Evolutionary conservation across 1,284 basidiomycete genomes (phyloP).

Genomic region (Cutaneotrichosporon cutaneum): DNA sequence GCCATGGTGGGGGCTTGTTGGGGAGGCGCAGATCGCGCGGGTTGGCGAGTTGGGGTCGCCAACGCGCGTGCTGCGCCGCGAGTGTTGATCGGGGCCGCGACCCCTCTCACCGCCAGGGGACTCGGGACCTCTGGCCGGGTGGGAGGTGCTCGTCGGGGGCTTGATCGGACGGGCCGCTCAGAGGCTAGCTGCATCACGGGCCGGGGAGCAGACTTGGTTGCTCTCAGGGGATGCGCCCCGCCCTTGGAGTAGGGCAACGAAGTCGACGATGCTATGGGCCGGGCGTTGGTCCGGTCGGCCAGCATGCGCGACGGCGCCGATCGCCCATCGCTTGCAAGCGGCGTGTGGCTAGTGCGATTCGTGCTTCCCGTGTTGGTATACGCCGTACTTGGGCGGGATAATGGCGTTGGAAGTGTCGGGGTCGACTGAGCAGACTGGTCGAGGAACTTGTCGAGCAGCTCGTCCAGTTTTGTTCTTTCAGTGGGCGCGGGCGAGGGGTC

Average conservation of each 20-base stretch:
- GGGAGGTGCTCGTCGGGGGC: conserved; percentile 12
- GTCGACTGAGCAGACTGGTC: conserved; percentile 7
- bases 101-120: background rate
- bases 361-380: background rate
- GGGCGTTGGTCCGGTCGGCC: background rate
- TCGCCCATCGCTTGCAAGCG: conserved; percentile 1
- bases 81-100: background rate
- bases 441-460: conserved; percentile 20
- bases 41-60: background rate
- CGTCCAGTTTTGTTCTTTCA: conserved; percentile 17
- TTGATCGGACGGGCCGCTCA: conserved; percentile 8
- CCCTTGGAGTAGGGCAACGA: conserved; percentile 13
- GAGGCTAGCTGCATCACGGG: background rate
- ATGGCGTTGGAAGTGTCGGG: conserved; percentile 1
- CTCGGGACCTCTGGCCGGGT: background rate
- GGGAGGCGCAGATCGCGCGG: background rate
- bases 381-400: background rate
- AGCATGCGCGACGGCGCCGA: background rate
- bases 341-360: background rate
- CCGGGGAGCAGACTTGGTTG: conserved; percentile 8
- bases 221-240: background rate
- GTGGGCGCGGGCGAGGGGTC: background rate
- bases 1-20: background rate
- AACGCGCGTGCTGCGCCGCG: background rate
- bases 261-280: conserved; percentile 1